Percentiles rank a stretch among this genome's conserved stretches.
Conservation (phyloP, 257 asterid genomes). For the Fraxinus pennsylvanica region DNA sequence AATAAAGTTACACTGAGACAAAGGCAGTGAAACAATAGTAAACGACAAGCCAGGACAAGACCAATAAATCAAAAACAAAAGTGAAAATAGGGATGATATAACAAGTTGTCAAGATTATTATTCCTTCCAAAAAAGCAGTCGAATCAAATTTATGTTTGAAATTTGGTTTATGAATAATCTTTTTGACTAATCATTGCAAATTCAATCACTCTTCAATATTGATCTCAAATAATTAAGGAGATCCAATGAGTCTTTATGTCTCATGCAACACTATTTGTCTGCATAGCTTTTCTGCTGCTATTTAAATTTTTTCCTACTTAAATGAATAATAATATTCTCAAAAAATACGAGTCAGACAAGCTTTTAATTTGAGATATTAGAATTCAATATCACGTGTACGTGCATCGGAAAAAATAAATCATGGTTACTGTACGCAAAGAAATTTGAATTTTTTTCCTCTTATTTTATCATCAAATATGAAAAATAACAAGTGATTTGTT, state of each 20-base stretch:
- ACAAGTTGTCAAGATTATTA: conserved; percentile 7
- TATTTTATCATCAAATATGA: neutral
- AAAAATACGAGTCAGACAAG: too few relatives aligned
- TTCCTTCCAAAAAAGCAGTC: conserved; percentile 3
- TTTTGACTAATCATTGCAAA: conserved; percentile 1
- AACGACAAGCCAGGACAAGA: conserved; percentile 23
- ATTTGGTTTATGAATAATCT: neutral
- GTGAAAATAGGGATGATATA: neutral
- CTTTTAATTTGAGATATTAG: neutral
- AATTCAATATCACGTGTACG: neutral
- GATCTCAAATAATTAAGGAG: neutral
- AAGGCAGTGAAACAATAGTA: conserved; percentile 31
- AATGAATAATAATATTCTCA: too few relatives aligned
- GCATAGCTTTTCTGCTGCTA: too few relatives aligned
- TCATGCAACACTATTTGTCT: neutral
- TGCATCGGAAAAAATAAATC: too few relatives aligned
- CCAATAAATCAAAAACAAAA: conserved; percentile 21
- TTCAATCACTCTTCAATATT: neutral
- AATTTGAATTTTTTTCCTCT: too few relatives aligned
- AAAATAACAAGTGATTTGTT: too few relatives aligned
- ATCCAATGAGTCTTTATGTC: neutral
- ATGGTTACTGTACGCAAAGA: neutral
- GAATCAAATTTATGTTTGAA: neutral
- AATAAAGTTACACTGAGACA: conserved; percentile 30
- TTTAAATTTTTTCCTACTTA: too few relatives aligned